Base-by-base conservation (phyloP, 192 early-diverging fungal genomes). In the Entomortierella beljakovae region DNA sequence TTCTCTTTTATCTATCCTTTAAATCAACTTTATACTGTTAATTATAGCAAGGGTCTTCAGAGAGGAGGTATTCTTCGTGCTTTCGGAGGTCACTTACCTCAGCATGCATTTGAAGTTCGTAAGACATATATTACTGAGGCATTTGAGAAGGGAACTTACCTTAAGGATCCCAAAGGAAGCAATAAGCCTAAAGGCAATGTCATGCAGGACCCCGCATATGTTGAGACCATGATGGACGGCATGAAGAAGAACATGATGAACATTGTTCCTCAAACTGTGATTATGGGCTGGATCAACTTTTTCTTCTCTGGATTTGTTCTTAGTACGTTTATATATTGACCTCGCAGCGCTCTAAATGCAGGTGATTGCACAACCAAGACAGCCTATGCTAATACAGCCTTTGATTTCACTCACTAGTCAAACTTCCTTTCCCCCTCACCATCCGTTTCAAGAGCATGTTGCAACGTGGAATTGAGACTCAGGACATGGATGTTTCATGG, bases 211-310 rank as follows among this genome's bases (percentile, higher is more conserved):
- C 97, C 97, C 1, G 92, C 89, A 64, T 91, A 88, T 65, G 96
- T 99, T 92, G 95, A 96, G 70, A 89, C 85, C 54, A 98, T 97
- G 94, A 98, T 97, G 96, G 95, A 96, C 29, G 93, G 93, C 72
- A 93, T 98, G 94, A 99, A 98, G 87, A 96, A 97, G 84, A 94
- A 96, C 85, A 91, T 99, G 87, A 90, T 91, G 72, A 97, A 95
- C 86, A 94, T 99, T 82, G 90, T 99, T n/a, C 98, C 98, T 48
- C 98, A 99, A 82, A 97, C 94, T 48, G 79, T 99, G 11, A 98
- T 99, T 83, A 99, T 99, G 98, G 92, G 89, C 33, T 99, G 97
- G 97, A 95, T 99, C 84, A 95, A 95, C 62, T 98, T 96, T 84
- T 99, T 99, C 87, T 99, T 99, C 83, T 94, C 93, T 26, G 97